phyloP scores from a whole-genome alignment of 495 filamentous ascomycete genomes.

The Penicillium flavigenum region DNA sequence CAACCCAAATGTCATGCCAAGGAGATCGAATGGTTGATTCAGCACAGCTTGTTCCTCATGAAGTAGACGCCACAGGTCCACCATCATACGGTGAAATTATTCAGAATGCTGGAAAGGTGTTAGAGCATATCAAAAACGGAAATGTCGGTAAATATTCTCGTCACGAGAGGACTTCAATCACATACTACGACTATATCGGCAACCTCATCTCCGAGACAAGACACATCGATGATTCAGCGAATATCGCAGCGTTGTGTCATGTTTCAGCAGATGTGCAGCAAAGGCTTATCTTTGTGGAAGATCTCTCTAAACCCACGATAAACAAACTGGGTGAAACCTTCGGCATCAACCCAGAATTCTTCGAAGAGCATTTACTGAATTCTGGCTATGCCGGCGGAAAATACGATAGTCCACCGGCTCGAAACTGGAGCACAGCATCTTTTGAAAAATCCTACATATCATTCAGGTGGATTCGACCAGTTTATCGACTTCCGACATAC shows the following conservation, averaged over 20 bases:
- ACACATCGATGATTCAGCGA: background rate
- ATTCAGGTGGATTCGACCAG: conserved; percentile 17
- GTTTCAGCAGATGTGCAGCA: background rate
- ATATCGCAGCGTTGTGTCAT: background rate
- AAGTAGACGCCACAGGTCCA: background rate
- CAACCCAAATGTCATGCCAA: background rate
- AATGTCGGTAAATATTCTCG: conserved; percentile 2
- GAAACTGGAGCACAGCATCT: conserved; percentile 12
- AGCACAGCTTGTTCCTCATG: background rate
- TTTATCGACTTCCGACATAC: conserved; percentile 15
- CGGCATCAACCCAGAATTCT: conserved; percentile 20
- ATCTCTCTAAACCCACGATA: conserved; percentile 14
- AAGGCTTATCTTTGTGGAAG: conserved; percentile 17
- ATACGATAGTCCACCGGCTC: conserved; percentile 7
- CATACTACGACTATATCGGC: conserved; percentile 13
- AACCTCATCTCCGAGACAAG: background rate
- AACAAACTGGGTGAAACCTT: conserved; percentile 11
- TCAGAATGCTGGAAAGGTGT: conserved; percentile 10
- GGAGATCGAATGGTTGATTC: background rate
- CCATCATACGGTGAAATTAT: conserved; percentile 5
- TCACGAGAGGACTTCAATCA: conserved; percentile 7
- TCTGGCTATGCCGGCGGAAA: conserved; percentile 12
- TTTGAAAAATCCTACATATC: conserved; percentile 15
- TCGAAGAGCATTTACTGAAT: conserved; percentile 21
- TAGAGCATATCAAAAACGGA: conserved; percentile 18